Evolutionary conservation across 345 rosid genomes (phyloP), one percentile per base, ranked within the genome.

Genomic region (Brassica juncea): DNA sequence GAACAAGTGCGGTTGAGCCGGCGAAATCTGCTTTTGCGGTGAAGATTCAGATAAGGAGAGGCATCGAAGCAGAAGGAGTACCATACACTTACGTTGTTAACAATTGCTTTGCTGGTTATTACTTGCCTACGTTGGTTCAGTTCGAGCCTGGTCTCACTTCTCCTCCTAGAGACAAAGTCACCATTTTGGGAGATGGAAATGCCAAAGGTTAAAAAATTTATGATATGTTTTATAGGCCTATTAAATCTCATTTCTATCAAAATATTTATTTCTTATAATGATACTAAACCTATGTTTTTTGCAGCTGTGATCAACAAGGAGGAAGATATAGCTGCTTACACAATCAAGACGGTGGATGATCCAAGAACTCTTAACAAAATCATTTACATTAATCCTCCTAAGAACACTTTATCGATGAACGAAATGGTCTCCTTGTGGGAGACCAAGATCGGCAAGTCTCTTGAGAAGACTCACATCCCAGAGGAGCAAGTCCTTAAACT

Each of bases 401-500:
- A 64, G 42, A 91, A 91, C 84, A 89, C 74, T 57, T 66, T 77
- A 68, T 86, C 97, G 3, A 80, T 91, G 83, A 89, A 89, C 6
- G 92, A 89, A 52, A 76, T 89, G 16, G 86, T 87, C 0, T 72
- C 85, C 23, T 35, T 88, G 19, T 91, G 97, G 97, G 97, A 91
- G 88, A 86, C 78, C 52, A 82, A 85, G 84, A 91, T 91, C 2
- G 88, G 87, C 16, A 88, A 85, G 79, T 84, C 85, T 23, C 90
- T 91, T 12, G 90, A 87, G 70, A 88, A 86, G 79, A 66, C 66
- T 30, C 80, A 88, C 54, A 35, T 91, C 9, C 70, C 88, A 15
- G 97, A 87, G 74, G 90, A 85, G 62, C 80, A 89, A 82, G 28
- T 89, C 35, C 87, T 91, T 34, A 83, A 86, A 79, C 73, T 74